A percentile compares a stretch with the other conserved stretches of the same genome.
Evolutionary conservation across 805 yeast species (phyloP).

Genomic region (Citeromyces nyonsensis): DNA sequence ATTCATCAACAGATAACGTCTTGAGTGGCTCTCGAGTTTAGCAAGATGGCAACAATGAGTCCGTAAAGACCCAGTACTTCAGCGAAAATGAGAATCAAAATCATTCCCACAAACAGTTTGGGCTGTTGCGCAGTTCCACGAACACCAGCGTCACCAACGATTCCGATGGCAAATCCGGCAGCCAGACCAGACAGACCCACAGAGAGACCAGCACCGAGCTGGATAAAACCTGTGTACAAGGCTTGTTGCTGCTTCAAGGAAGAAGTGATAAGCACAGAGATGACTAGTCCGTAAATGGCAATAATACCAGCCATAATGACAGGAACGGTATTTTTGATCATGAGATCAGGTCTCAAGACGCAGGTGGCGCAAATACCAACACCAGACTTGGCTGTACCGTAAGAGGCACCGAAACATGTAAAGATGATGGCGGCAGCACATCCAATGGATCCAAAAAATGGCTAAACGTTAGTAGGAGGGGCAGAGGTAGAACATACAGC

Average conservation of each 20-base stretch:
- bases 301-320: conserved; percentile 99
- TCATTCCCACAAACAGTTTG: conserved; percentile 87
- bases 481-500: conserved; percentile 24
- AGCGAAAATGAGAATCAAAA: conserved; percentile 86
- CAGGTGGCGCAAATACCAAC: conserved; percentile 98
- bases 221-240: conserved; percentile 92
- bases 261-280: conserved; percentile 86
- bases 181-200: conserved; percentile 96
- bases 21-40: conserved; percentile 95
- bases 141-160: conserved; percentile 93
- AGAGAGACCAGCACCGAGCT: conserved; percentile 94
- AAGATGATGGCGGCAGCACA: conserved; percentile 98
- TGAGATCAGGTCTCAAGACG: conserved; percentile 91
- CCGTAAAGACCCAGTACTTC: conserved; percentile 95
- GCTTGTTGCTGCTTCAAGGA: conserved; percentile 84
- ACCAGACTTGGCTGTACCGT: conserved; percentile 98
- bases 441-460: conserved; percentile 98
- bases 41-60: conserved; percentile 90
- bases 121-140: conserved; percentile 92
- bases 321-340: conserved; percentile 89
- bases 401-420: conserved; percentile 97
- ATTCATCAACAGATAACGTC: conserved; percentile 60
- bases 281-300: conserved; percentile 96
- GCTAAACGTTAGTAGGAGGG: conserved; percentile 21
- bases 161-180: conserved; percentile 96